These are phyloP conservation scores for Hypomontagnella monticulosa DNA, from an alignment of 495 filamentous ascomycete genomes.

Conservation along the genomic window DNA sequence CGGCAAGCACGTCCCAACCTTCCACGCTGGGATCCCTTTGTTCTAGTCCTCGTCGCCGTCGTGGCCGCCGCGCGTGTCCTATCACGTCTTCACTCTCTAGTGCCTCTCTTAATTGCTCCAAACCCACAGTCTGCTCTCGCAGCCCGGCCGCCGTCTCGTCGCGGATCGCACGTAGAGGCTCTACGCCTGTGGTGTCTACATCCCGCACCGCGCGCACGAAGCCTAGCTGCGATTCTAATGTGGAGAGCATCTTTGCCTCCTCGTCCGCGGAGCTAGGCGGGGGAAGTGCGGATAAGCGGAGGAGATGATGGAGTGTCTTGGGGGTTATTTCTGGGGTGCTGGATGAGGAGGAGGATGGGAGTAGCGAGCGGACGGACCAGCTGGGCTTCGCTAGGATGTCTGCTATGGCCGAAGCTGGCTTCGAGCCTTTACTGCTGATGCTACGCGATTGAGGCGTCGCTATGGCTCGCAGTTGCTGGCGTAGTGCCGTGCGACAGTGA, in stretches of 20 bases:
- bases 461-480: conserved; percentile 22
- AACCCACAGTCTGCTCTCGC: conserved; percentile 53
- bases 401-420: conserved; percentile 4
- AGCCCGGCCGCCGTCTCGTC: conserved; percentile 73
- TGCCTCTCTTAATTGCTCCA: conserved; percentile 50
- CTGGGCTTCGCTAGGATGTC: conserved; percentile 73
- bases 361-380: conserved; percentile 86
- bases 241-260: conserved; percentile 71
- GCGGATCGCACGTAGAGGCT: conserved; percentile 78
- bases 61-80: conserved; percentile 57
- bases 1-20: conserved; percentile 74
- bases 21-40: conserved; percentile 47
- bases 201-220: conserved; percentile 86
- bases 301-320: conserved; percentile 76
- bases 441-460: conserved; percentile 23
- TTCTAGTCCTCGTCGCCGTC: conserved; percentile 44
- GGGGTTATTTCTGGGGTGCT: conserved; percentile 52
- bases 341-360: conserved; percentile 60
- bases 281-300: conserved; percentile 89
- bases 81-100: conserved; percentile 54
- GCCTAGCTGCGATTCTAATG: conserved; percentile 83
- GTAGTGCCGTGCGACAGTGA: conserved; percentile 36
- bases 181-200: conserved; percentile 77
- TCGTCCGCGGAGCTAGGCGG: conserved; percentile 66
- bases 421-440: conserved; percentile 5